A percentile compares a stretch with the other conserved stretches of the same genome.
These are phyloP conservation scores for Wallacemonas sp. DNA, from an alignment of 208 protist species.

Conservation along the genomic window DNA sequence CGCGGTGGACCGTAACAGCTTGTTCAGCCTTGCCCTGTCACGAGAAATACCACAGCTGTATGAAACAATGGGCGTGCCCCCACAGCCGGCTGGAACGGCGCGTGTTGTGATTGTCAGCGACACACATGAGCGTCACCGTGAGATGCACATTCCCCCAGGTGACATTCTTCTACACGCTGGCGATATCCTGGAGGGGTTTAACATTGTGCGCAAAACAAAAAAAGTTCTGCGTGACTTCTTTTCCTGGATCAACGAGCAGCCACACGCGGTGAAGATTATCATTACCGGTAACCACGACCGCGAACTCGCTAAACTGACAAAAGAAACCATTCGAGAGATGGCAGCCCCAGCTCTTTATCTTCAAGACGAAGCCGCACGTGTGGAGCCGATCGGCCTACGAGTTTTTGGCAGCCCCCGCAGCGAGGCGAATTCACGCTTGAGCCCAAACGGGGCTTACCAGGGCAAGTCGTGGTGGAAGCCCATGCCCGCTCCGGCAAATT, in stretches of 20 bases:
- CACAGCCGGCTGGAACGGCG: constrained; percentile 27
- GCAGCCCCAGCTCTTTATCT: constrained; percentile 58
- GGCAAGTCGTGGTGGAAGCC: constrained; percentile 21
- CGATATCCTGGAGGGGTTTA: constrained; percentile 56
- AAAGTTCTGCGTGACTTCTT: constrained; percentile 42
- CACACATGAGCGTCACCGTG: constrained; percentile 61
- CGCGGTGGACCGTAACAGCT: background rate
- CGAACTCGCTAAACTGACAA: constrained; percentile 23
- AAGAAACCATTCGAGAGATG: constrained; percentile 28
- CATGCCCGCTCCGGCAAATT: constrained; percentile 4
- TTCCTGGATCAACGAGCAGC: constrained; percentile 64
- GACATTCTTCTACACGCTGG: constrained; percentile 75
- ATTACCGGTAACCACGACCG: constrained; percentile 89
- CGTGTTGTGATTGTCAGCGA: constrained; percentile 74
- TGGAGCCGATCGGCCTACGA: constrained; percentile 49
- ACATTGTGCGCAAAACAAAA: constrained; percentile 19
- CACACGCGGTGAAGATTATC: constrained; percentile 80
- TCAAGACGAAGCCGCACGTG: constrained; percentile 40
- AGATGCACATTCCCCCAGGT: constrained; percentile 48
- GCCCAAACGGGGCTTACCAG: constrained; percentile 65
- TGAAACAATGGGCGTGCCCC: constrained; percentile 19
- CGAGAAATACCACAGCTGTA: background rate
- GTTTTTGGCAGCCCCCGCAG: constrained; percentile 67
- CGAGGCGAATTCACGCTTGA: constrained; percentile 43
- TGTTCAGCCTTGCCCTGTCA: background rate